phyloP scores from a whole-genome alignment of 1,284 basidiomycete species.

The Cryptococcus sp. region DNA sequence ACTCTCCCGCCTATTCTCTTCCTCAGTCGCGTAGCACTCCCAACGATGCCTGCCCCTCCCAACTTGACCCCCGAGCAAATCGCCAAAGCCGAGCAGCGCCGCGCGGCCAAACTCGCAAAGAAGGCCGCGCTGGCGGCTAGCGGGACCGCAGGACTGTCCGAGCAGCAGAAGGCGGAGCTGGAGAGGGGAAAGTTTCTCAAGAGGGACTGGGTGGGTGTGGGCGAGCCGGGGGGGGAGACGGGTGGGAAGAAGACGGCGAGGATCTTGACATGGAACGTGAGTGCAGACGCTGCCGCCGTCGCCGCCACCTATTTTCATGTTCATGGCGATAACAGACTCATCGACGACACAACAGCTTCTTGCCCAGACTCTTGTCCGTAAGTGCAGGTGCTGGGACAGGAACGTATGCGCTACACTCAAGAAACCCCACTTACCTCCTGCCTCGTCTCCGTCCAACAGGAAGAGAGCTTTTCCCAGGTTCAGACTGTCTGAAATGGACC shows the following conservation, averaged over 20 bases:
- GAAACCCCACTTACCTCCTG: not conserved
- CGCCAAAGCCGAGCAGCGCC: slow-evolving; percentile 38
- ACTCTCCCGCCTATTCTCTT: too few species aligned
- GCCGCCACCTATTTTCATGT: too few species aligned
- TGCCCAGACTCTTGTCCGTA: slow-evolving; percentile 51
- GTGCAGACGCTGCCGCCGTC: too few species aligned
- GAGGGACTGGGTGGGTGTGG: slow-evolving; percentile 34
- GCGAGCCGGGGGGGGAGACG: slow-evolving; percentile 55
- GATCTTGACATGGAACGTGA: slow-evolving; percentile 57
- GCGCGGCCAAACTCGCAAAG: slow-evolving; percentile 43
- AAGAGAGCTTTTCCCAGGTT: slow-evolving; percentile 74
- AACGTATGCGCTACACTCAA: not conserved
- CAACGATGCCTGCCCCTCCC: slow-evolving; percentile 8
- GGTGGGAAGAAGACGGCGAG: slow-evolving; percentile 66
- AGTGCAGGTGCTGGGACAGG: slow-evolving; percentile 10
- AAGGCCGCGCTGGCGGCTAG: slow-evolving; percentile 23
- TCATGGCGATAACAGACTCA: not conserved
- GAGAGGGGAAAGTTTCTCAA: slow-evolving; percentile 33
- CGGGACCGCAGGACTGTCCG: not conserved
- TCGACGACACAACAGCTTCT: slow-evolving; percentile 52
- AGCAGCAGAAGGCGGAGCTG: slow-evolving; percentile 15
- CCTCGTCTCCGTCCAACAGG: slow-evolving; percentile 53
- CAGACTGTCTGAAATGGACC: slow-evolving; percentile 67
- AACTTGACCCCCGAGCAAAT: slow-evolving; percentile 43
- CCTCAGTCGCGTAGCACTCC: not conserved